Conservation (phyloP, 257 asterid species). For the Solanum piurae region DNA sequence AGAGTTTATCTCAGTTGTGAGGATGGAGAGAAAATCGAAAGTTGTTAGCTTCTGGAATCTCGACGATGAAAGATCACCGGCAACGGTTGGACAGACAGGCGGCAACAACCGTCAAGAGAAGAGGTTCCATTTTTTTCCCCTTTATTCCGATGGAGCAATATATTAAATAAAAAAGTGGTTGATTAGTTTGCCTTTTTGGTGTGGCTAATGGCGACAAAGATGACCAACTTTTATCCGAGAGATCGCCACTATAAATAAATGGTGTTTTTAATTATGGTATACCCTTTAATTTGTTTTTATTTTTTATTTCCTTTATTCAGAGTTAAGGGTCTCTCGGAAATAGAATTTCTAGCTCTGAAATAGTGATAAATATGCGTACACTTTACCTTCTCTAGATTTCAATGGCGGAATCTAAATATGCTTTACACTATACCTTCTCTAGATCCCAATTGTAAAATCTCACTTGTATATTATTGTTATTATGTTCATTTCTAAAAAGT, state of each 20-base stretch:
- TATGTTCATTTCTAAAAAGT: too few relatives aligned
- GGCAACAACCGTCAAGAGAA: not conserved
- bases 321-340: rapidly evolving
- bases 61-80: not conserved
- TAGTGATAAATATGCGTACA: too few relatives aligned
- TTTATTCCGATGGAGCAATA: not conserved
- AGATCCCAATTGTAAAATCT: too few relatives aligned
- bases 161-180: not conserved
- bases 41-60: not conserved
- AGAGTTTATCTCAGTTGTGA: not conserved
- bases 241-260: not conserved
- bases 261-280: too few relatives aligned
- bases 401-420: too few relatives aligned
- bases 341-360: not conserved
- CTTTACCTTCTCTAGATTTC: too few relatives aligned
- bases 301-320: too few relatives aligned
- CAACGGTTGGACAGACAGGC: not conserved
- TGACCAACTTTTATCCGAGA: not conserved
- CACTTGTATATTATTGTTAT: not conserved
- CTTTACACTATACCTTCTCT: too few relatives aligned
- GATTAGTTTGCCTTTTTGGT: not conserved
- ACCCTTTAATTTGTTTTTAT: too few relatives aligned
- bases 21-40: not conserved
- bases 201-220: not conserved
- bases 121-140: not conserved